These are phyloP conservation scores for Exophiala bonariae DNA, from an alignment of 2,329 filamentous ascomycete genomes.

Conservation along the genomic window DNA sequence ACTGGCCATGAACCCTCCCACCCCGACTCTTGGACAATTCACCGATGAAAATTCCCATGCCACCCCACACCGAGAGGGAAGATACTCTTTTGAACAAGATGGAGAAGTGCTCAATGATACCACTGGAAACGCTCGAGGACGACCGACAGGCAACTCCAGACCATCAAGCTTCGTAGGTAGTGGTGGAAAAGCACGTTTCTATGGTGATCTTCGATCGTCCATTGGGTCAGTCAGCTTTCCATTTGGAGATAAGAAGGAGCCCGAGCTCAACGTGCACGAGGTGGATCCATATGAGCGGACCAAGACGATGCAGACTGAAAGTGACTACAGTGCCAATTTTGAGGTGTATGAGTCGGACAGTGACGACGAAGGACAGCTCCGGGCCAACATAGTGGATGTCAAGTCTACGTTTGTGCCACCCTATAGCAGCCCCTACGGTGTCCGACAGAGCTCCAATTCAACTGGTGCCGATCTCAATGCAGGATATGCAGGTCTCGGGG, in stretches of 20 bases:
- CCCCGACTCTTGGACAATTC: conserved; percentile 36
- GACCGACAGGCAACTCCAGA: conserved; percentile 8
- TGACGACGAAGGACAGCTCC: conserved; percentile 13
- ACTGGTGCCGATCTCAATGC: conserved; percentile 25
- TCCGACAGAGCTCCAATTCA: conserved; percentile 25
- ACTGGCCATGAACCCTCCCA: conserved; percentile 47
- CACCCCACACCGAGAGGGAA: conserved; percentile 6
- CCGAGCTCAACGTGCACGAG: neutral
- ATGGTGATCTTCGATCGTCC: conserved; percentile 35
- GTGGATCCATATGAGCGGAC: conserved; percentile 20
- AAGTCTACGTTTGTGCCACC: conserved; percentile 30
- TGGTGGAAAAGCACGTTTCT: conserved; percentile 39
- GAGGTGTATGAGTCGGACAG: conserved; percentile 22
- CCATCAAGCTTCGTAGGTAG: conserved; percentile 32
- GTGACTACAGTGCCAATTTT: conserved; percentile 26
- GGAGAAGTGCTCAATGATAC: conserved; percentile 14
- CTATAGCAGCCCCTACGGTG: conserved; percentile 17
- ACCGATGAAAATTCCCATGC: conserved; percentile 23
- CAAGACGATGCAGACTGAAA: conserved; percentile 25
- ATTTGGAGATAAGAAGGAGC: conserved; percentile 6
- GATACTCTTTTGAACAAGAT: neutral
- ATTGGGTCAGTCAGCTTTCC: conserved; percentile 14
- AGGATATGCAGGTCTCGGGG: conserved; percentile 28
- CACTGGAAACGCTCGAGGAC: conserved; percentile 36
- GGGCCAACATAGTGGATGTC: conserved; percentile 10